Evolutionary conservation across 495 filamentous ascomycete species (phyloP), one percentile per base, ranked within the genome.

Genomic region (Podospora bellae-mahoneyi): DNA sequence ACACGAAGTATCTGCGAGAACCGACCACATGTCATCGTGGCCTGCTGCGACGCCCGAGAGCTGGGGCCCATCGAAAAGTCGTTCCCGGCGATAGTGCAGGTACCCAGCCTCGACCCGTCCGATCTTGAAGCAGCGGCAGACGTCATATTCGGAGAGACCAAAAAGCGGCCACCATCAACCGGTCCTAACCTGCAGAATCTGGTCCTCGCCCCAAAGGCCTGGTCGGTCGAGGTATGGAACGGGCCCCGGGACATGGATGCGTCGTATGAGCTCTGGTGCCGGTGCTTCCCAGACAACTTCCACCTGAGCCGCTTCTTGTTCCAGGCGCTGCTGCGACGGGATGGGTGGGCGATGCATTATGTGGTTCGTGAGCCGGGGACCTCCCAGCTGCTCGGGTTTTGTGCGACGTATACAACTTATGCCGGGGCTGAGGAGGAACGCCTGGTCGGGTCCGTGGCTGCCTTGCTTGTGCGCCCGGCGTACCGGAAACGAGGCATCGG

Each of bases 341-440:
- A 85, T 68, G 87, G 87, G 6, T 87, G 85, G 71, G 85, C 84
- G 48, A 87, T 84, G 81, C 85, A 89, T 71, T 88, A 87, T 68
- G 79, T 89, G 63, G 86, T 89, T 59, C 83, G 84, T 39, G 82
- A 86, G 26, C 80, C 83, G 4, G 79, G 74, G 60, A 83, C 76
- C 16, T 74, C 76, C 26, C 80, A 82, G 59, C 65, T 89, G 15
- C 77, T 88, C 32, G 87, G 87, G 1, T 86, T 89, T 65, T 86
- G 83, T 72, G 86, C 86, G 23, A 87, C 85, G 19, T 89, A 87
- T 75, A 84, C 81, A 70, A 85, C 79, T 64, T 88, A 84, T 75
- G 81, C 77, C 64, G 85, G 80, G 71, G 79, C 80, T 66, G 82
- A 76, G 66, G 80, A 79, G 26, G 83, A 87, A 68, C 78, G 81